Evolutionary conservation across 1,284 basidiomycete genomes (phyloP).

Genomic region (Moesziomyces antarcticus): DNA sequence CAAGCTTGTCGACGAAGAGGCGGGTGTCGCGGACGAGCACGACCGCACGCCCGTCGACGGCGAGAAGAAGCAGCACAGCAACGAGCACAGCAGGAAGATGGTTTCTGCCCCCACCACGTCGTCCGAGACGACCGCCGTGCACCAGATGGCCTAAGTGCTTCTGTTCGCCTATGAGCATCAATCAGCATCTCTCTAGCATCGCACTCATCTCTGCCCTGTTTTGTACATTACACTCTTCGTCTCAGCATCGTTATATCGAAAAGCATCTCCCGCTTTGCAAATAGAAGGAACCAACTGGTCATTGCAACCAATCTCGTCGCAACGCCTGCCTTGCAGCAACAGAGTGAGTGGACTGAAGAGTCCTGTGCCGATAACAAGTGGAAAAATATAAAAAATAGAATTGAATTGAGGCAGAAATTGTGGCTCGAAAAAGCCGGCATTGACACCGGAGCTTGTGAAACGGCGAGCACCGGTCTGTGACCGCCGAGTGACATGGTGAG

Average conservation of each 20-base stretch:
- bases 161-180: background rate
- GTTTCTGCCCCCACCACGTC: conserved; percentile 19
- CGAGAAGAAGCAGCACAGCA: conserved; percentile 2
- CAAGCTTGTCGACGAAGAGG: conserved; percentile 40
- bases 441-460: no score
- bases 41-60: conserved; percentile 3
- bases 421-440: no score
- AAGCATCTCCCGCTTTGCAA: background rate
- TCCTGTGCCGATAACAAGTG: no score
- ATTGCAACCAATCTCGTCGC: no score
- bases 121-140: conserved; percentile 16
- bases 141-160: conserved; percentile 1
- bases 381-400: no score
- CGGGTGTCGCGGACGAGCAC: conserved; percentile 9
- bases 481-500: no score
- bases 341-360: no score
- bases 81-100: conserved; percentile 36
- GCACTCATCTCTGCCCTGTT: background rate
- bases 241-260: background rate
- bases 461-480: no score
- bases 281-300: background rate
- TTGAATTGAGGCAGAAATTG: no score
- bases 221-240: background rate
- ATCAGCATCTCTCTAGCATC: background rate
- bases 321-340: no score